Conservation (phyloP, 2,329 filamentous ascomycete genomes). For the Botrytis porri region DNA sequence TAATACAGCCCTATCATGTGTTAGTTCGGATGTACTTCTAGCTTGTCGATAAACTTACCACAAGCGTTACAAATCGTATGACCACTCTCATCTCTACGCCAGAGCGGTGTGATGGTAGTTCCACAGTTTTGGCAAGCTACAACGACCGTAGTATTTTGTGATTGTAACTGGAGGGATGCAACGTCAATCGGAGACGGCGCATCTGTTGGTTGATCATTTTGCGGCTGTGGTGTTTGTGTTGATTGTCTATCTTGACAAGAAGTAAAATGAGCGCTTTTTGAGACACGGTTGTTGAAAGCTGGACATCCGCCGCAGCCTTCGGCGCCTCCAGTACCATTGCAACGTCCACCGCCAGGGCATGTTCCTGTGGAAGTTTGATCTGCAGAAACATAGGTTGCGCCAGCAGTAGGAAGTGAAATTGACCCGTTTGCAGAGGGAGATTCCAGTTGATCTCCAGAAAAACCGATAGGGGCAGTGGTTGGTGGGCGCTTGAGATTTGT, state of each 20-base stretch:
- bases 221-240: slow-evolving; percentile 28
- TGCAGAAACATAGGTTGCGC: slow-evolving; percentile 72
- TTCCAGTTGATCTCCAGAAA: slow-evolving; percentile 30
- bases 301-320: slow-evolving; percentile 95
- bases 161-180: slow-evolving; percentile 45
- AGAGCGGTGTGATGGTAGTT: slow-evolving; percentile 93
- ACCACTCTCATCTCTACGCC: slow-evolving; percentile 89
- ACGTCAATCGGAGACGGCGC: slow-evolving; percentile 48
- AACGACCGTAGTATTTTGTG: slow-evolving; percentile 57
- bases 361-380: slow-evolving; percentile 77
- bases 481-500: slow-evolving; percentile 83
- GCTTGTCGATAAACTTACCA: slow-evolving; percentile 57
- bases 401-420: slow-evolving; percentile 40
- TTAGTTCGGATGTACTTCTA: slow-evolving; percentile 23
- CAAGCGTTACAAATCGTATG: slow-evolving; percentile 99
- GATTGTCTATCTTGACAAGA: slow-evolving; percentile 41
- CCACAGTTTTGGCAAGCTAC: slow-evolving; percentile 96
- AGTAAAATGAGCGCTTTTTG: slow-evolving; percentile 76
- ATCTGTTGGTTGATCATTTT: slow-evolving; percentile 34
- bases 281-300: slow-evolving; percentile 93
- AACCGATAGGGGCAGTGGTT: slow-evolving; percentile 40
- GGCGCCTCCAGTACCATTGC: slow-evolving; percentile 93
- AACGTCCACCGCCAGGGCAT: slow-evolving; percentile 90
- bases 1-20: slow-evolving; percentile 71
- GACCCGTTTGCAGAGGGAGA: slow-evolving; percentile 38